Evolutionary conservation across 176 grass and related monocot genomes (phyloP).

Genomic region (Oryza nivara): DNA sequence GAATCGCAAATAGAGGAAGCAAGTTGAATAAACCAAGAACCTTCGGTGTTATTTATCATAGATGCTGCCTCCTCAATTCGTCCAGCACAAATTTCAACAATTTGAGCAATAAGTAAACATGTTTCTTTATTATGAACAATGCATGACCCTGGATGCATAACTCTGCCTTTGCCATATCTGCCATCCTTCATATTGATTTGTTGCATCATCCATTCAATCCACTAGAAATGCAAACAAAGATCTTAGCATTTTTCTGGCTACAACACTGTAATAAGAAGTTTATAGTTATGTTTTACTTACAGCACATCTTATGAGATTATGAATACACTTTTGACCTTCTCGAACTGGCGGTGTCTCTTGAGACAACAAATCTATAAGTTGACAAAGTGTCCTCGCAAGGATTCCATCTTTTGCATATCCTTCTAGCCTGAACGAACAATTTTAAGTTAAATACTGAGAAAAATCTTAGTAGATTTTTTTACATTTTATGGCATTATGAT

Average conservation of each 20-base stretch:
- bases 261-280: background rate
- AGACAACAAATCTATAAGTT: slow-evolving; percentile 48
- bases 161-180: background rate
- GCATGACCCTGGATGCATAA: background rate
- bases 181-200: slow-evolving; percentile 27
- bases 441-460: background rate
- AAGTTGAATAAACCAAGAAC: slow-evolving; percentile 43
- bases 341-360: slow-evolving; percentile 22
- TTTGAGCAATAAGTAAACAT: slow-evolving; percentile 57
- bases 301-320: slow-evolving; percentile 38
- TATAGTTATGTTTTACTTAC: slow-evolving; percentile 44
- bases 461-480: background rate
- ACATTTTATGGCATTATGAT: background rate
- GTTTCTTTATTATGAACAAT: slow-evolving; percentile 49
- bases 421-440: slow-evolving; percentile 33
- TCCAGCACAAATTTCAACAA: slow-evolving; percentile 77
- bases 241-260: slow-evolving; percentile 10
- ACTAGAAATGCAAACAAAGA: slow-evolving; percentile 43
- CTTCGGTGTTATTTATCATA: slow-evolving; percentile 1
- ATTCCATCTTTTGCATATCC: slow-evolving; percentile 37
- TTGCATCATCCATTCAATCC: slow-evolving; percentile 67
- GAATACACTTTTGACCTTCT: slow-evolving; percentile 14
- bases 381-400: slow-evolving; percentile 45
- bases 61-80: slow-evolving; percentile 34
- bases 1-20: slow-evolving; percentile 40